phyloP scores from a whole-genome alignment of 352 stramenopile species.

The Globisporangium polare region DNA sequence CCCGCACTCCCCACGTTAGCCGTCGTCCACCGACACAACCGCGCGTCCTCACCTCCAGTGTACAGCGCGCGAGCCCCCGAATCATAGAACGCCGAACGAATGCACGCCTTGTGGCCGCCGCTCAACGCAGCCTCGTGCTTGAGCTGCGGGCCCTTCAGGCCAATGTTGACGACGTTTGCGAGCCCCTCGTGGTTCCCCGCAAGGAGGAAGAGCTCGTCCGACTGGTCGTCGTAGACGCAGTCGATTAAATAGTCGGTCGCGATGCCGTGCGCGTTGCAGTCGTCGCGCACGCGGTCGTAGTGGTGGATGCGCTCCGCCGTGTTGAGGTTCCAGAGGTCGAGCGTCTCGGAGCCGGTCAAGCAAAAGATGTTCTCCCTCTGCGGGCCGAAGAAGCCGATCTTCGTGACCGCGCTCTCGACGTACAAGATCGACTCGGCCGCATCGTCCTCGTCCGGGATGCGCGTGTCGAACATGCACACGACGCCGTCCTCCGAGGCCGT shows the following conservation, averaged over 20 bases:
- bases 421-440: conserved; percentile 88
- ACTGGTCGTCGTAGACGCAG: conserved; percentile 77
- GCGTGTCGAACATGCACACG: conserved; percentile 88
- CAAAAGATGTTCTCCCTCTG: conserved; percentile 81
- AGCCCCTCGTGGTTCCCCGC: conserved; percentile 74
- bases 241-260: conserved; percentile 85
- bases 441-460: conserved; percentile 82
- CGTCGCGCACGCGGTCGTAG: conserved; percentile 66
- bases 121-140: conserved; percentile 45
- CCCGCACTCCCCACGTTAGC: not conserved
- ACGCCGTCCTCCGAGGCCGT: conserved; percentile 90
- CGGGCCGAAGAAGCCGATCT: conserved; percentile 84
- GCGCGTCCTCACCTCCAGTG: conserved; percentile 85
- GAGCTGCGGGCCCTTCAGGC: conserved; percentile 39
- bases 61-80: conserved; percentile 42
- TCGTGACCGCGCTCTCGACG: conserved; percentile 86
- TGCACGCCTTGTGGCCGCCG: conserved; percentile 80
- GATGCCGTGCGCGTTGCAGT: conserved; percentile 65
- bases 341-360: conserved; percentile 84
- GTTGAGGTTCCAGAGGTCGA: conserved; percentile 88
- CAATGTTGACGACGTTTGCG: conserved; percentile 72
- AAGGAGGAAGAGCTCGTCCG: conserved; percentile 71
- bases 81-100: conserved; percentile 80
- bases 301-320: conserved; percentile 79
- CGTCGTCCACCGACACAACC: conserved; percentile 75